Conservation (phyloP, 345 rosid species). For the Aquilaria sinensis region DNA sequence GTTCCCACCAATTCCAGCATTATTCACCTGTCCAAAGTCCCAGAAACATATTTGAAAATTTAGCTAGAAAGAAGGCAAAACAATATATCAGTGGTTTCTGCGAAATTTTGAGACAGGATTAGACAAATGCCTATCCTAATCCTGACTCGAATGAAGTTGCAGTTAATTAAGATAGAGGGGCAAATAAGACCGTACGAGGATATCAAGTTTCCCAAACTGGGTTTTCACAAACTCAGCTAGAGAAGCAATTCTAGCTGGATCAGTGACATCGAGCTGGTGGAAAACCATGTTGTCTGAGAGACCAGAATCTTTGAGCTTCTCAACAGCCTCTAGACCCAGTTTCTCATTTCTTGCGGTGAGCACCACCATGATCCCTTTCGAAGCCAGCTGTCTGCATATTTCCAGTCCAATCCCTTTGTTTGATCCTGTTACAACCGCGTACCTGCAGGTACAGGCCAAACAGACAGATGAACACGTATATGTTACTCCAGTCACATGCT, state of each 20-base stretch:
- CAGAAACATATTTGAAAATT: too few relatives aligned
- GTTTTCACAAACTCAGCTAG: conserved; percentile 16
- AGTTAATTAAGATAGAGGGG: neutral
- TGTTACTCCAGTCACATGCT: too few relatives aligned
- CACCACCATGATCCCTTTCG: conserved; percentile 19
- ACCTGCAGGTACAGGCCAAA: conserved; percentile 2
- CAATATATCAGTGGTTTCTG: too few relatives aligned
- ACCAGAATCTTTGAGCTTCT: conserved; percentile 16
- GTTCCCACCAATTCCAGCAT: conserved; percentile 22
- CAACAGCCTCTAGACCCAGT: conserved; percentile 30
- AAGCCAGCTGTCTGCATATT: conserved; percentile 23
- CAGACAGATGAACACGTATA: neutral
- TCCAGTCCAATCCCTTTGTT: conserved; percentile 30
- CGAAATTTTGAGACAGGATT: too few relatives aligned
- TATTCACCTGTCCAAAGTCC: conserved; percentile 21
- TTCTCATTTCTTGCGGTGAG: conserved; percentile 28
- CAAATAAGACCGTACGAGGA: conserved; percentile 13
- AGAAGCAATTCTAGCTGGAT: conserved; percentile 20
- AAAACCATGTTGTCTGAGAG: conserved; percentile 5
- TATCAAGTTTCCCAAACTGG: conserved; percentile 23
- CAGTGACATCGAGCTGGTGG: conserved; percentile 25
- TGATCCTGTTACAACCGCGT: conserved; percentile 28
- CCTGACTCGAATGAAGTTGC: too few relatives aligned
- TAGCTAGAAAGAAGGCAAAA: too few relatives aligned
- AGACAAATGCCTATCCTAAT: too few relatives aligned